Evolutionary conservation across 768 basidiomycete genomes (phyloP).

Genomic region (Lactarius sp.): DNA sequence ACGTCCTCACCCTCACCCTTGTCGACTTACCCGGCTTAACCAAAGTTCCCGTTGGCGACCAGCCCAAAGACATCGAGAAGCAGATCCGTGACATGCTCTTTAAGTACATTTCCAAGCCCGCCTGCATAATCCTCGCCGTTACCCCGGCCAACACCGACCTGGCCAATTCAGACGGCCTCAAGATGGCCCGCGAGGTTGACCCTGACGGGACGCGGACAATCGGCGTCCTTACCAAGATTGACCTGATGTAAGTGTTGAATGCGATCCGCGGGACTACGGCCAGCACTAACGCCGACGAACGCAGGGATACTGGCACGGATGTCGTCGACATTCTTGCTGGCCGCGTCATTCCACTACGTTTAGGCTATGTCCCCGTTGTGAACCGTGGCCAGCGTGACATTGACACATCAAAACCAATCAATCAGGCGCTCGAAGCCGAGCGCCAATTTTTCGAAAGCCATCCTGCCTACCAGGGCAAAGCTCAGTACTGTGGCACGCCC

Average conservation of each 20-base stretch:
- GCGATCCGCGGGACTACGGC: slow-evolving; percentile 14
- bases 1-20: slow-evolving; percentile 93
- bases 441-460: slow-evolving; percentile 94
- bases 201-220: slow-evolving; percentile 96
- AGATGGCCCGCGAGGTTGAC: slow-evolving; percentile 94
- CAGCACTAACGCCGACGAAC: slow-evolving; percentile 15
- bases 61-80: slow-evolving; percentile 95
- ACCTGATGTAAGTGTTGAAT: slow-evolving; percentile 72
- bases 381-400: slow-evolving; percentile 98
- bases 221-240: slow-evolving; percentile 97
- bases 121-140: slow-evolving; percentile 95
- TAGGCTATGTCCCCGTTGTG: slow-evolving; percentile 98
- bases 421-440: slow-evolving; percentile 81
- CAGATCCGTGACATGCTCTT: slow-evolving; percentile 96
- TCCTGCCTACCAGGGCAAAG: slow-evolving; percentile 86
- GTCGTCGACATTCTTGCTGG: slow-evolving; percentile 99
- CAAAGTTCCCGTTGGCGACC: slow-evolving; percentile 93
- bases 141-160: slow-evolving; percentile 95
- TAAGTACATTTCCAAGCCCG: slow-evolving; percentile 92
- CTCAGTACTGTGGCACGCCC: slow-evolving; percentile 96
- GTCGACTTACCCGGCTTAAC: slow-evolving; percentile 97
- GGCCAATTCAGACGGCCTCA: slow-evolving; percentile 97
- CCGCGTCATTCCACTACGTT: slow-evolving; percentile 88
- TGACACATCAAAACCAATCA: slow-evolving; percentile 81
- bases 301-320: slow-evolving; percentile 96